phyloP scores from a whole-genome alignment of 2,329 filamentous ascomycete species.

The Neospermospora avenae region DNA sequence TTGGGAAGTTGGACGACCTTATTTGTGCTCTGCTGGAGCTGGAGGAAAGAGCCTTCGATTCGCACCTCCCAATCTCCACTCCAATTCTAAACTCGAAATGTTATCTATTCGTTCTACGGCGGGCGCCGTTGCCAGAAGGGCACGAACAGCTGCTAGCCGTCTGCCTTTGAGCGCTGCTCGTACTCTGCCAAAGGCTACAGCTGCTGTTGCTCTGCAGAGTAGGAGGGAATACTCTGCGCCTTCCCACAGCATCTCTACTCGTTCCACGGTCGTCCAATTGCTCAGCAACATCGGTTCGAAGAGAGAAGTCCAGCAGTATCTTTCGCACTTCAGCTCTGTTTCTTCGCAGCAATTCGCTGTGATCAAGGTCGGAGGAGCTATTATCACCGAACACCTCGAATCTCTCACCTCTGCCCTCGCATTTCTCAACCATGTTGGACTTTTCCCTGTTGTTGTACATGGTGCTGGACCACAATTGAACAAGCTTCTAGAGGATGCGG shows the following conservation, averaged over 20 bases:
- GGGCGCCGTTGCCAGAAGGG: constrained; percentile 31
- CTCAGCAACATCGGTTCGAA: constrained; percentile 95
- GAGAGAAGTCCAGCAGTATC: constrained; percentile 94
- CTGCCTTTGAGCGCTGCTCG: constrained; percentile 26
- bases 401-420: constrained; percentile 85
- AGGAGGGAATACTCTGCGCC: constrained; percentile 33
- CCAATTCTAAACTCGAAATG: constrained; percentile 28
- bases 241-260: constrained; percentile 45
- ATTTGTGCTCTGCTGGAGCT: constrained; percentile 30
- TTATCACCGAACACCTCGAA: constrained; percentile 90
- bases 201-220: constrained; percentile 25
- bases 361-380: constrained; percentile 96
- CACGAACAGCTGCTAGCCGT: constrained; percentile 27
- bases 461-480: constrained; percentile 95
- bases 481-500: constrained; percentile 81
- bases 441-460: constrained; percentile 94
- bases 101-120: constrained; percentile 34
- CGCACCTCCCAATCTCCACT: constrained; percentile 21
- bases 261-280: constrained; percentile 82
- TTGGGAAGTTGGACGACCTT: constrained; percentile 24
- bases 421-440: constrained; percentile 89
- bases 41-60: constrained; percentile 18
- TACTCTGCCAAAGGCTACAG: constrained; percentile 30
- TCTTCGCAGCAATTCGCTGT: constrained; percentile 97
- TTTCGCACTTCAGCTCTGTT: constrained; percentile 95